These are phyloP conservation scores for Kodamaea derodonti DNA, from an alignment of 1,139 yeast genomes.

Conservation along the genomic window DNA sequence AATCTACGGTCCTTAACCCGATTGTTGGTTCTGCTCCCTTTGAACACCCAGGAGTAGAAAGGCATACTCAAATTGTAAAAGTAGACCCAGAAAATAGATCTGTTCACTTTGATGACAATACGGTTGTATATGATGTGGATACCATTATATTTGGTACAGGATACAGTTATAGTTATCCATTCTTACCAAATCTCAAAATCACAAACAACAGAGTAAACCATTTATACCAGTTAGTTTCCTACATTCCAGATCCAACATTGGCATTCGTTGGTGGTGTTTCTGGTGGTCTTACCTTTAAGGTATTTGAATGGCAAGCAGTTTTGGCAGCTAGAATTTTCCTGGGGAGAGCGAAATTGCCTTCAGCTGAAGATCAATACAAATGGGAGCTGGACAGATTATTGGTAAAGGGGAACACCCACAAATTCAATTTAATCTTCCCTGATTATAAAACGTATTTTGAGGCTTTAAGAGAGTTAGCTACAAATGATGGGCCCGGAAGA, in stretches of 20 bases:
- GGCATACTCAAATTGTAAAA: constrained; percentile 11
- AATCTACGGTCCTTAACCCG: constrained; percentile 6
- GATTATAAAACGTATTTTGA: constrained; percentile 24
- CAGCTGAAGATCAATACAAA: constrained; percentile 22
- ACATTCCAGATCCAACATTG: constrained; percentile 43
- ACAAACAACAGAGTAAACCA: constrained; percentile 32
- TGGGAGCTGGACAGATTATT: constrained; percentile 27
- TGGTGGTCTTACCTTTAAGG: constrained; percentile 44
- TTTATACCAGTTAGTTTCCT: constrained; percentile 41
- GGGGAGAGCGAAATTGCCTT: constrained; percentile 41
- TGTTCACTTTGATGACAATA: constrained; percentile 28
- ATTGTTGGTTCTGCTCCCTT: constrained; percentile 11
- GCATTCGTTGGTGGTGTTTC: constrained; percentile 37
- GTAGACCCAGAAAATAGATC: constrained; percentile 19
- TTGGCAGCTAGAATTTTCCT: constrained; percentile 38
- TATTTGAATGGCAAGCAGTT: constrained; percentile 45
- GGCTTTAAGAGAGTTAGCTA: constrained; percentile 18
- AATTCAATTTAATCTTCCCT: constrained; percentile 17
- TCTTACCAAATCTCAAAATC: constrained; percentile 29
- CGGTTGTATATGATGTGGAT: constrained; percentile 28
- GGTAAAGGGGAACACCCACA: constrained; percentile 14
- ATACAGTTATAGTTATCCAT: constrained; percentile 41
- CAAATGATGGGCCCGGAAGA: constrained; percentile 24
- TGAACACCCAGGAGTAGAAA: constrained; percentile 16
- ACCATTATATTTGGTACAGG: constrained; percentile 47